Evolutionary conservation across 352 stramenopile species (phyloP), one percentile per base, ranked within the genome.

Genomic region (Aphanomyces cochlioides): DNA sequence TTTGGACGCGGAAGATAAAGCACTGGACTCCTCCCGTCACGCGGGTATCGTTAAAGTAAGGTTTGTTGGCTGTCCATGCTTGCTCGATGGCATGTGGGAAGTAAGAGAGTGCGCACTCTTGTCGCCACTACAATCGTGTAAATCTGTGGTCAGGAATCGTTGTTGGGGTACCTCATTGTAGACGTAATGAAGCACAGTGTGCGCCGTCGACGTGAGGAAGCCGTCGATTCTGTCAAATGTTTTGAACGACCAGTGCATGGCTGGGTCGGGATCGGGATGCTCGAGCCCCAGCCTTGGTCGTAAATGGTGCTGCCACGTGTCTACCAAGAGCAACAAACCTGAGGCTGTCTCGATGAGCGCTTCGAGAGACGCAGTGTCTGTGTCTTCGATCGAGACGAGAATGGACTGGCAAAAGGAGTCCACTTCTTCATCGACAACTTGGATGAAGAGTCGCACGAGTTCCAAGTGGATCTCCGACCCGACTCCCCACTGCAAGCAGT

Each of bases 341-440:
- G 61, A 34, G 12, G 45, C 48, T 5, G 36, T 19, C 36, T 70
- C 64, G 4, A 70, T 10, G 6, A 61, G 36, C 36, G 54, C 15
- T 7, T 70, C 64, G n/a, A 70, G 15, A 12, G 64, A 47, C 19
- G 53, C n/a, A 4, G 47, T 43, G 28, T 28, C 28, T 13, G 53
- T 41, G 36, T 70, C 64, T 28, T 13, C 15, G 8, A 43, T 19
- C 59, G 64, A 13, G 19, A 17, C 34, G 40, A 17, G 8, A 65
- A 60, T 19, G 21, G 12, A 15, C 12, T 21, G 12, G 10, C 28
- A 37, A 34, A 70, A 70, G 21, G 38, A 28, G 21, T n/a, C 39
- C 38, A 70, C 7, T 28, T 70, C 64, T 70, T 70, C 64, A 5
- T 70, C 47, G 4, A 70, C 10, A 10, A 70, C 47, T 63, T 70